phyloP scores from a whole-genome alignment of 352 stramenopile species.

The Hyphochytrium catenoides region DNA sequence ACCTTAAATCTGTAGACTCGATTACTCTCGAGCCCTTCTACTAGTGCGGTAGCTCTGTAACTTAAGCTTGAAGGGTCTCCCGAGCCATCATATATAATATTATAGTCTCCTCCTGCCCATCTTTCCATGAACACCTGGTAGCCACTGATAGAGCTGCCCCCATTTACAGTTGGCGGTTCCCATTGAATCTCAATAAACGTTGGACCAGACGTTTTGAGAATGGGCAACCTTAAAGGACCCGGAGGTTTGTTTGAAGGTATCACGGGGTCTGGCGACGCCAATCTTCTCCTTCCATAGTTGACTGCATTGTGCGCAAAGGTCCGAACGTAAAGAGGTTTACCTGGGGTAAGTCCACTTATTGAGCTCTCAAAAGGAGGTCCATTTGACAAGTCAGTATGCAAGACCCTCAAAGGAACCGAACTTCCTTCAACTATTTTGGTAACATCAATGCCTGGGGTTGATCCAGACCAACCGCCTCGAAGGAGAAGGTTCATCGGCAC shows the following conservation, averaged over 20 bases:
- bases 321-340: slow-evolving; percentile 66
- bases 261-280: slow-evolving; percentile 42
- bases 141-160: slow-evolving; percentile 58
- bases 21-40: slow-evolving; percentile 59
- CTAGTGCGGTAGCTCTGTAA: slow-evolving; percentile 41
- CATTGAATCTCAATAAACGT: slow-evolving; percentile 76
- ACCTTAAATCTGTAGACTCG: no score
- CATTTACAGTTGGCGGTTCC: slow-evolving; percentile 68
- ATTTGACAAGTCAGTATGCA: slow-evolving; percentile 46
- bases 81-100: slow-evolving; percentile 78
- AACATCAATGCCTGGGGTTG: not conserved
- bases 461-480: no score
- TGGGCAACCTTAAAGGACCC: slow-evolving; percentile 47
- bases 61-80: slow-evolving; percentile 34
- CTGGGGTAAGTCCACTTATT: slow-evolving; percentile 43
- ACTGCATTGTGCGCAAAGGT: slow-evolving; percentile 66
- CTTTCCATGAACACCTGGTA: slow-evolving; percentile 83
- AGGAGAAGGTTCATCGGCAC: no score
- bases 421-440: slow-evolving; percentile 7
- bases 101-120: slow-evolving; percentile 55
- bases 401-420: slow-evolving; percentile 6
- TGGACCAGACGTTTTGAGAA: slow-evolving; percentile 57
- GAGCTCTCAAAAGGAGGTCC: slow-evolving; percentile 32
- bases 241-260: slow-evolving; percentile 65
- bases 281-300: slow-evolving; percentile 36